These are phyloP conservation scores for Ettlia oleoabundans DNA, from an alignment of 139 green algal genomes.

Conservation along the genomic window DNA sequence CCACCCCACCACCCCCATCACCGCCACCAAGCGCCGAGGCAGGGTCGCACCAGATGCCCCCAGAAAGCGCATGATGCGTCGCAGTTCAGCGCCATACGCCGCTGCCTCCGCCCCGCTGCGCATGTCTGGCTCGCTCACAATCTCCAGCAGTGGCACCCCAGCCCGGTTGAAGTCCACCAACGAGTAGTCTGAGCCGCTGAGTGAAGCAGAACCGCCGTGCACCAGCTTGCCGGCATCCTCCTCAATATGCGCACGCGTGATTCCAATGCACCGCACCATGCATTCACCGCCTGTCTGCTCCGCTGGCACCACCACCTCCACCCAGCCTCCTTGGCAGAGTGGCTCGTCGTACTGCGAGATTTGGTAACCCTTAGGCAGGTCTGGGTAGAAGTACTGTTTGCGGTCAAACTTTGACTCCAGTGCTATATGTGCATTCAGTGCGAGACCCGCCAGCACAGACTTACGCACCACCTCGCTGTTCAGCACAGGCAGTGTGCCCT, in stretches of 20 bases:
- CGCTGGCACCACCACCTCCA: slow-evolving; percentile 66
- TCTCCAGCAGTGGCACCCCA: slow-evolving; percentile 94
- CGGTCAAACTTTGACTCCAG: slow-evolving; percentile 95
- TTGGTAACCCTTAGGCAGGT: slow-evolving; percentile 98
- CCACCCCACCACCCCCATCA: too few relatives aligned
- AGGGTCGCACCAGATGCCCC: slow-evolving; percentile 85
- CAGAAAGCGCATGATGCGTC: slow-evolving; percentile 87
- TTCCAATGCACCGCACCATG: slow-evolving; percentile 54
- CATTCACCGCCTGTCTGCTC: not conserved
- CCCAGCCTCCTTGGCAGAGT: slow-evolving; percentile 65
- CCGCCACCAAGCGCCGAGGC: not conserved
- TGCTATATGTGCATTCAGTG: slow-evolving; percentile 80
- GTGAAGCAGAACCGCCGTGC: slow-evolving; percentile 72
- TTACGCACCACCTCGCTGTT: slow-evolving; percentile 80
- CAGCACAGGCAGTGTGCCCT: slow-evolving; percentile 89
- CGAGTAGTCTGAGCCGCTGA: slow-evolving; percentile 72
- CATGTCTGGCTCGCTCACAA: slow-evolving; percentile 97
- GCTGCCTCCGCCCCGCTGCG: slow-evolving; percentile 86
- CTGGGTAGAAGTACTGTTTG: slow-evolving; percentile 99
- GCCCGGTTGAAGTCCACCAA: slow-evolving; percentile 91
- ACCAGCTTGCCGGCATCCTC: slow-evolving; percentile 97
- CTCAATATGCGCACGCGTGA: slow-evolving; percentile 90
- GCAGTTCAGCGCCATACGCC: slow-evolving; percentile 91
- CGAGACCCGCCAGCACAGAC: slow-evolving; percentile 81
- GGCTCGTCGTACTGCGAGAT: slow-evolving; percentile 96